Base-by-base conservation (phyloP, 257 asterid species). In the Solanum arcanum region DNA sequence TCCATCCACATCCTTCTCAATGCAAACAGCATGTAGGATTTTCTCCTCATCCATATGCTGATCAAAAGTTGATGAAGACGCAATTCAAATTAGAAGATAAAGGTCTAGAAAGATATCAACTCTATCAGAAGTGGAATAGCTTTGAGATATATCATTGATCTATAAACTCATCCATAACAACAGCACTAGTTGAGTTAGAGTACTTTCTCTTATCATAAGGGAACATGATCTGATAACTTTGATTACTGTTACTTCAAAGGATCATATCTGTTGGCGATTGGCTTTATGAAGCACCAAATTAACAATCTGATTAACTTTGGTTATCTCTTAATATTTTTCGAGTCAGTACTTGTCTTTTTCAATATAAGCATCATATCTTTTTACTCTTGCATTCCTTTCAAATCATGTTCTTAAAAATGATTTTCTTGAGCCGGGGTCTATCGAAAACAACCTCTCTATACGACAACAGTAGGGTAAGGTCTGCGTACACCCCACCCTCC, bases 1-100 rank as follows among this genome's bases (percentile, higher is more conserved):
- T 64, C 99, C 99, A 88, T 95, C 99, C n/a, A 95, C 98, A 86
- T 97, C 99, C 92, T 97, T 97, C 92, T 95, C 98, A 41, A 93
- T 92, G 88, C 94, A 91, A 87, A 97, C 96, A 82, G 96, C 96
- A 93, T 93, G 94, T 77, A 95, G 89, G 87, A 97, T 90, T 47
- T 92, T 94, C 93, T 92, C 94, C 90, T 94, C 99, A 76, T 94
- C 93, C 91, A 97, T 94, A 91, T 97, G 98, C 97, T 96, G 95
- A 86, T 82, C 80, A 31, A 90, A 41, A 90, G 70, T 35, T 64
- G 47, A 90, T 15, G 33, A 81, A 76, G 72, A 89, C 52, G 81
- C 9, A 77, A 70, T 42, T 44, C 73, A 49, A 81, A 81, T 81
- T 18, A 81, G 85, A 47, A 80, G 84, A 49, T 20, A 49, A 49